Percentiles rank a stretch among this genome's conserved stretches.
Conservation (phyloP, 495 filamentous ascomycete genomes). For the Xylaria nigripes region DNA sequence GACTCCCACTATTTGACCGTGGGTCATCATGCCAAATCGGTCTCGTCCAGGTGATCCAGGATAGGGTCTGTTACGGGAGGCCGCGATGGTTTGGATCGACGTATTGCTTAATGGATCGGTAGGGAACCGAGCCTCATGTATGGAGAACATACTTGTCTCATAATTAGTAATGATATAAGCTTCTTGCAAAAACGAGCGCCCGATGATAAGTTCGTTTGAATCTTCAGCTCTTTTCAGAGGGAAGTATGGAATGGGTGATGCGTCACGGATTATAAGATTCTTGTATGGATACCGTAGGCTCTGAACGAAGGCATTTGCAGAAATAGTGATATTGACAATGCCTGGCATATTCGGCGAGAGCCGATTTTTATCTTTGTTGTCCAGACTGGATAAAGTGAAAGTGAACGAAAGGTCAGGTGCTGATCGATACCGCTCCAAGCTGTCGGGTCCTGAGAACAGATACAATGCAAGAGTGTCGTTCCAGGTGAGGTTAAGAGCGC, state of each 20-base stretch:
- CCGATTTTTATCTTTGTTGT: slow-evolving; percentile 38
- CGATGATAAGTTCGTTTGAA: slow-evolving; percentile 52
- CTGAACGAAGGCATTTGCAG: slow-evolving; percentile 56
- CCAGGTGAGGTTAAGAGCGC: slow-evolving; percentile 50
- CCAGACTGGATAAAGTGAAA: slow-evolving; percentile 48
- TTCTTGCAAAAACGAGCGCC: slow-evolving; percentile 64
- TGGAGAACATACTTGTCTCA: slow-evolving; percentile 51
- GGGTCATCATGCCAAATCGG: slow-evolving; percentile 35
- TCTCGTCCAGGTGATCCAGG: slow-evolving; percentile 21
- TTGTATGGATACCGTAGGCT: slow-evolving; percentile 49
- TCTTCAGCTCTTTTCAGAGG: slow-evolving; percentile 46
- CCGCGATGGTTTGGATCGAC: slow-evolving; percentile 42
- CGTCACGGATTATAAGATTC: slow-evolving; percentile 36
- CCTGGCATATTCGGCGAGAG: slow-evolving; percentile 35
- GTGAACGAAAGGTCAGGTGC: slow-evolving; percentile 47
- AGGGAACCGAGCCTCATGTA: slow-evolving; percentile 50
- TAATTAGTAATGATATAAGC: slow-evolving; percentile 61
- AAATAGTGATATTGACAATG: slow-evolving; percentile 53
- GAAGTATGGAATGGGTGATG: slow-evolving; percentile 50
- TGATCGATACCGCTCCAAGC: slow-evolving; percentile 30
- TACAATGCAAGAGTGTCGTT: slow-evolving; percentile 41
- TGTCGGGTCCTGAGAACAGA: slow-evolving; percentile 26
- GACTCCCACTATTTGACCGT: slow-evolving; percentile 30
- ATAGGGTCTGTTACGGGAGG: slow-evolving; percentile 39
- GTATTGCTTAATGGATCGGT: slow-evolving; percentile 35